Conservation (phyloP, 2,329 filamentous ascomycete species). For the Parascedosporium putredinis region DNA sequence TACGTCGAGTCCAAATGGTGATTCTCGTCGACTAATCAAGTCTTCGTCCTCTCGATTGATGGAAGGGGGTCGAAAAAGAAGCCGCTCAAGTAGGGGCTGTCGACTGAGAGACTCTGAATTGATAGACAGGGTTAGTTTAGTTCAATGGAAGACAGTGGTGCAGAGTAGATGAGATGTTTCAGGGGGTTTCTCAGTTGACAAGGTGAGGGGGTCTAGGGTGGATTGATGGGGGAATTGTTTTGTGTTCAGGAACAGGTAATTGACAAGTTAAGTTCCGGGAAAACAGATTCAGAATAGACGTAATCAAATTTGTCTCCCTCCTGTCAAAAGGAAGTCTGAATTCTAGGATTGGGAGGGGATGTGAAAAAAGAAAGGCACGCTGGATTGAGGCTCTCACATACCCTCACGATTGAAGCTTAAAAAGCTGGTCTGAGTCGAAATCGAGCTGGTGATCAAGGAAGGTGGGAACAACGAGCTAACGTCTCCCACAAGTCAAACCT, state of each 20-base stretch:
- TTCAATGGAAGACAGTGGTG: slow-evolving; percentile 12
- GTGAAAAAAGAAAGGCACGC: slow-evolving; percentile 15
- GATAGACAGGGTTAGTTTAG: slow-evolving; percentile 21
- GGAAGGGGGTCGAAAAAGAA: not conserved
- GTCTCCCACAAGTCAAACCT: slow-evolving; percentile 46
- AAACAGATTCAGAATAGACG: too few species aligned
- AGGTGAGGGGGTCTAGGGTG: slow-evolving; percentile 16
- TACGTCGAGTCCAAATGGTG: slow-evolving; percentile 26
- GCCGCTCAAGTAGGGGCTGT: slow-evolving; percentile 33
- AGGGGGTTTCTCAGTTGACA: not conserved
- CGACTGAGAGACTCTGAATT: slow-evolving; percentile 32
- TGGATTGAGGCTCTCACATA: slow-evolving; percentile 35
- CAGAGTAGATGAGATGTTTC: slow-evolving; percentile 8
- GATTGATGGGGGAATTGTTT: slow-evolving; percentile 9
- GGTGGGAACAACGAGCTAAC: slow-evolving; percentile 55
- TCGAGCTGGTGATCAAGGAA: slow-evolving; percentile 37
- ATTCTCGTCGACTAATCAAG: not conserved
- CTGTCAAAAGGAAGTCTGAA: too few species aligned
- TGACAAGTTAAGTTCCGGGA: too few species aligned
- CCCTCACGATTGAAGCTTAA: slow-evolving; percentile 33
- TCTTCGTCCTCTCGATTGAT: not conserved
- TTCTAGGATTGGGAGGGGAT: not conserved
- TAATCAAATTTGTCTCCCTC: too few species aligned
- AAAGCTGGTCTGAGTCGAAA: slow-evolving; percentile 30
- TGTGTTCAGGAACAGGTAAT: not conserved